Evolutionary conservation across 2,329 filamentous ascomycete species (phyloP).

Genomic region (Neofusicoccum ribis): DNA sequence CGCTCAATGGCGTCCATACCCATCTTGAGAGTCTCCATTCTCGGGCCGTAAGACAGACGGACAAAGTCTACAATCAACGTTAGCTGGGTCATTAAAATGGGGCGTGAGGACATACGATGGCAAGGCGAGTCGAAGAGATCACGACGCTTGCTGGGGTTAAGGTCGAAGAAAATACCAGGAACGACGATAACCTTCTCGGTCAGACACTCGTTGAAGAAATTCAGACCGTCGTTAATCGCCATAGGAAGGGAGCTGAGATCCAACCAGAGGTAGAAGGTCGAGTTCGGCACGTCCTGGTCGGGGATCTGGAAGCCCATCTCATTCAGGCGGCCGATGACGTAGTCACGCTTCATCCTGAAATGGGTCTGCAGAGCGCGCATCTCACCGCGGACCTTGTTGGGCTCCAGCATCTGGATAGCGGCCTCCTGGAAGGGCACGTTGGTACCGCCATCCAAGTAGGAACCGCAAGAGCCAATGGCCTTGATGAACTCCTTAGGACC

Average conservation of each 20-base stretch:
- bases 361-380: slow-evolving; percentile 88
- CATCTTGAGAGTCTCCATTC: slow-evolving; percentile 42
- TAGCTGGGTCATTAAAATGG: not conserved
- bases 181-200: slow-evolving; percentile 96
- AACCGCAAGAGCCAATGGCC: slow-evolving; percentile 88
- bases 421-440: slow-evolving; percentile 96
- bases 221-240: slow-evolving; percentile 87
- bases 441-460: slow-evolving; percentile 90
- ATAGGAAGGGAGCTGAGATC: slow-evolving; percentile 66
- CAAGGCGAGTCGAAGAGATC: slow-evolving; percentile 94
- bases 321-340: slow-evolving; percentile 74
- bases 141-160: slow-evolving; percentile 85
- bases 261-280: slow-evolving; percentile 91
- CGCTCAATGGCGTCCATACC: slow-evolving; percentile 42
- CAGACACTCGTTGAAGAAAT: slow-evolving; percentile 94
- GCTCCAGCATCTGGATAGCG: slow-evolving; percentile 90
- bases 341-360: slow-evolving; percentile 93
- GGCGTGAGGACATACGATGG: slow-evolving; percentile 52
- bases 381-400: slow-evolving; percentile 73
- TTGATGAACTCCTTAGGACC: slow-evolving; percentile 96
- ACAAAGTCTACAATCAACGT: slow-evolving; percentile 38
- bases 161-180: slow-evolving; percentile 95
- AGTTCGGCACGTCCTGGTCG: slow-evolving; percentile 79
- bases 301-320: slow-evolving; percentile 82
- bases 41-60: slow-evolving; percentile 41